Evolutionary conservation across 495 filamentous ascomycete species (phyloP).

Genomic region (Penicillium pulvis): DNA sequence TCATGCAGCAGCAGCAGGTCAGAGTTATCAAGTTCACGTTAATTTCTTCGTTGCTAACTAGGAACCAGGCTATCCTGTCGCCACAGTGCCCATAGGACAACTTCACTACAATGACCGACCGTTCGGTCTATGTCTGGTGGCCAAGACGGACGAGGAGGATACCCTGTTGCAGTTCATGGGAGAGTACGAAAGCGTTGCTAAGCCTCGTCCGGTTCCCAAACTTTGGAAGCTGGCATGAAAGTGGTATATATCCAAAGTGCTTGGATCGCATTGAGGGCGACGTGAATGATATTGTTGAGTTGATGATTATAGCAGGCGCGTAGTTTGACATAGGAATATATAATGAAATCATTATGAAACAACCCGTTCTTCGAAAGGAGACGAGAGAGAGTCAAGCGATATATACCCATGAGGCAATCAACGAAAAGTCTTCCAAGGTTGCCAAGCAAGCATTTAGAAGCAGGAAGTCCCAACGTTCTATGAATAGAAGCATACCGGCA

Average conservation of each 20-base stretch:
- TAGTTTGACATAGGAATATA: too few species aligned
- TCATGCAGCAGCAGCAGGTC: slow-evolving; percentile 33
- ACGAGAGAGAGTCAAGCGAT: too few species aligned
- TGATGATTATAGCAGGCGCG: too few species aligned
- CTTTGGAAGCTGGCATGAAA: neutral
- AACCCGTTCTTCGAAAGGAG: too few species aligned
- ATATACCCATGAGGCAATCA: too few species aligned
- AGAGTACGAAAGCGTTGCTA: slow-evolving; percentile 24
- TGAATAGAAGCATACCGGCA: too few species aligned
- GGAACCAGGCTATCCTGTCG: slow-evolving; percentile 33
- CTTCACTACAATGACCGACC: slow-evolving; percentile 35
- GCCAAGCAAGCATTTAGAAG: too few species aligned
- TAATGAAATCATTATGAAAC: too few species aligned
- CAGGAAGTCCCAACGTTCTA: too few species aligned
- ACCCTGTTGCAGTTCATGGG: slow-evolving; percentile 31
- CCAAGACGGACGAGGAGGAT: slow-evolving; percentile 24
- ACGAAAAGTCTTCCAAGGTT: too few species aligned
- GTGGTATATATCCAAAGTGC: neutral
- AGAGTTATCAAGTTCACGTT: neutral
- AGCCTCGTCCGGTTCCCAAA: slow-evolving; percentile 22
- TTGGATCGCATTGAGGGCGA: too few species aligned
- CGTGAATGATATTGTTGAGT: too few species aligned
- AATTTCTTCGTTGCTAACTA: slow-evolving; percentile 2
- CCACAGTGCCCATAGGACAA: slow-evolving; percentile 33
- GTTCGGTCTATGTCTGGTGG: slow-evolving; percentile 34